Base-by-base conservation (phyloP, 768 basidiomycete species). In the Termitomyces sp. region DNA sequence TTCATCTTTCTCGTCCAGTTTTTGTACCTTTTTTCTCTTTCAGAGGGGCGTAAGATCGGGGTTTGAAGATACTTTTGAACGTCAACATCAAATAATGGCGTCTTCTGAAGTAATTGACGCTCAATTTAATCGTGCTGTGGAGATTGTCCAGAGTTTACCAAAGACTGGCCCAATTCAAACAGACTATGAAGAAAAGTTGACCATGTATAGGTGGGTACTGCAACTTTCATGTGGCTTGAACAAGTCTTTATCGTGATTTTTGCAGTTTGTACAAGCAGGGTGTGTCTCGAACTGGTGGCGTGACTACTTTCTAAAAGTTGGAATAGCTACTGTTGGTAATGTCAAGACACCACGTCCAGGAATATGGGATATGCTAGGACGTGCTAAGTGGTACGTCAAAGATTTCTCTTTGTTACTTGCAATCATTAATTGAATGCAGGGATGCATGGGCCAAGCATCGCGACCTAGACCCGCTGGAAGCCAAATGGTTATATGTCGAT, bases 111-210 rank as follows among this genome's bases (percentile, higher is more conserved):
- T 87, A 63, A 87, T 92, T 63, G 87, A 91, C 64, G 82, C 83
- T 51, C 93, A 95, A 72, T 98, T 98, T 73, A 86, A 93, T 76
- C 84, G 95, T 31, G 94, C 95, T 4, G 95, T 98, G 11, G 89
- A 95, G 72, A 96, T 98, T 57, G 88, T 97, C 4, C 95, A 98
- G 70, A 76, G 90, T 58, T 76, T 97, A 34, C 94, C 95, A 1
- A 96, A 96, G 78, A 92, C 86, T 11, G 94, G 95, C 0, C 93
- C 95, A 33, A 94, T 98, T 67, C 94, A 97, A 71, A 97, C 95
- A 0, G 91, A 85, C 63, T 97, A 98, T 69, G 95, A 97, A 64
- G 94, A 96, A 70, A 98, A 98, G 71, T 75, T 98, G 15, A 83
- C 85, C 12, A 93, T 98, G 85, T 98, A 98, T 70, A 92, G 92